A percentile compares a stretch with the other conserved stretches of the same genome.
phyloP scores from a whole-genome alignment of 163 green algal genomes.

The Scenedesmus sp. region DNA sequence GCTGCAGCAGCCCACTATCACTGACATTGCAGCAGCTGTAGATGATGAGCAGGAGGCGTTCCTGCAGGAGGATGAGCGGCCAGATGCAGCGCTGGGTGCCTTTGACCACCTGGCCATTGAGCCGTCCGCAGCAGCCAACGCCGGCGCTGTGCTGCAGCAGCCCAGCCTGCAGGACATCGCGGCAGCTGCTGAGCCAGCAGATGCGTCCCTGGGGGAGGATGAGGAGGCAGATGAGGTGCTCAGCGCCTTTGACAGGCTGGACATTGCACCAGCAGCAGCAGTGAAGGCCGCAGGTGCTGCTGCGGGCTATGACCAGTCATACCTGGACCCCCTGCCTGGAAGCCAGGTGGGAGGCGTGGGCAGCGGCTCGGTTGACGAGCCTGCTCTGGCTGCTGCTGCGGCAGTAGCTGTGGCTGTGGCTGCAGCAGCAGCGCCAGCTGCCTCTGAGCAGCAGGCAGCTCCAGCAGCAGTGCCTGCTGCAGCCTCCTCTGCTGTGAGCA shows the following conservation, averaged over 20 bases:
- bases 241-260: constrained; percentile 21
- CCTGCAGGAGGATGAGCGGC: constrained; percentile 14
- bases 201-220: constrained; percentile 14
- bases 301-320: not conserved
- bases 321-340: not conserved
- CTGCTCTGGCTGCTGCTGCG: not conserved
- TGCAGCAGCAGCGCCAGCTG: not conserved
- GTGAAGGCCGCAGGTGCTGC: not conserved
- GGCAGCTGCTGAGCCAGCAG: not conserved
- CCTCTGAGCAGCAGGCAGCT: not conserved
- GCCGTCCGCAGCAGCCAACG: not conserved
- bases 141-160: not conserved
- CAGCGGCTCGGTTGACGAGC: not conserved
- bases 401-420: not conserved
- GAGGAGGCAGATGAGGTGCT: constrained; percentile 35
- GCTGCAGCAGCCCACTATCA: constrained; percentile 20
- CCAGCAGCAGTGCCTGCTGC: not conserved
- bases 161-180: constrained; percentile 34
- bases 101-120: constrained; percentile 28
- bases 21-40: constrained; percentile 13
- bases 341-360: not conserved
- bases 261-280: not conserved
- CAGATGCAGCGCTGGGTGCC: constrained; percentile 18
- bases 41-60: not conserved
- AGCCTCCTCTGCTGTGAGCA: not conserved